phyloP scores from a whole-genome alignment of 768 basidiomycete species.

The Leccinum rimulosum region DNA sequence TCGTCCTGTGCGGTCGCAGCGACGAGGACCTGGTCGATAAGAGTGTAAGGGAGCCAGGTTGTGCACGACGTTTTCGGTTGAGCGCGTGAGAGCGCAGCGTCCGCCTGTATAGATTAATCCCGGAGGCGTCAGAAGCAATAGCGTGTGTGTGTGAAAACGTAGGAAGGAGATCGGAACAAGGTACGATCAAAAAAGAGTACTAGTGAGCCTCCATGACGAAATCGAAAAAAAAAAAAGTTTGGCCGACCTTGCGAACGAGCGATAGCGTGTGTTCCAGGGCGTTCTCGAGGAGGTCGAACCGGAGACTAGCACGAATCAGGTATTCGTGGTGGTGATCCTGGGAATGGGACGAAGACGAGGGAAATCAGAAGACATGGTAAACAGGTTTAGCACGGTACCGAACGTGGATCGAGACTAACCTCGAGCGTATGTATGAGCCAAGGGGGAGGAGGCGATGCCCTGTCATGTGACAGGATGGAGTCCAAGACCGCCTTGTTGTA shows the following conservation, averaged over 20 bases:
- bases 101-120: constrained; percentile 39
- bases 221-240: background rate
- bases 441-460: constrained; percentile 61
- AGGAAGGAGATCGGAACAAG: background rate
- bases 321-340: constrained; percentile 76
- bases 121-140: background rate
- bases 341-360: background rate
- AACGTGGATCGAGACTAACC: constrained; percentile 37
- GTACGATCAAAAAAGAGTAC: constrained; percentile 8
- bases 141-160: background rate
- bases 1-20: constrained; percentile 56
- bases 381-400: background rate
- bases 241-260: constrained; percentile 68
- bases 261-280: constrained; percentile 73
- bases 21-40: constrained; percentile 79
- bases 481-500: constrained; percentile 80
- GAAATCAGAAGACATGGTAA: background rate
- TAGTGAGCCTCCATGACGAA: constrained; percentile 1
- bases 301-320: constrained; percentile 74
- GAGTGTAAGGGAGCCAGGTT: constrained; percentile 81
- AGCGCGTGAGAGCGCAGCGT: constrained; percentile 49
- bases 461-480: constrained; percentile 67
- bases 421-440: constrained; percentile 81
- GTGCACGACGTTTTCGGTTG: constrained; percentile 52
- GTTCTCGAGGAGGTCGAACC: constrained; percentile 74